phyloP scores from a whole-genome alignment of 805 yeast genomes.

The Candida maltosa region DNA sequence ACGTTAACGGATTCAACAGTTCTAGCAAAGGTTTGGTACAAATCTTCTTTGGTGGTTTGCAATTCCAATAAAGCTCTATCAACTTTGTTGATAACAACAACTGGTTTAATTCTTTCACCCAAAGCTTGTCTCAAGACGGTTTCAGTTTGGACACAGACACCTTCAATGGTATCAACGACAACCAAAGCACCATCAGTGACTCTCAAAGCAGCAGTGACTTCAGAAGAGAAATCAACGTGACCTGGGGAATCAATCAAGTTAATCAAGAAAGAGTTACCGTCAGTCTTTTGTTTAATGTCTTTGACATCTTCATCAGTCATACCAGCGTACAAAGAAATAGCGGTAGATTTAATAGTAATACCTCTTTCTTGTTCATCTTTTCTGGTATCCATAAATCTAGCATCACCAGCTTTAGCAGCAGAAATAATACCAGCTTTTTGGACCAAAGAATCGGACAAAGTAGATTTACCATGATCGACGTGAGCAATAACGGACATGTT shows the following conservation, averaged over 20 bases:
- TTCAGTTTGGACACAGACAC: constrained; percentile 99
- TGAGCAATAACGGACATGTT: constrained; percentile 99
- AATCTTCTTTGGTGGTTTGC: constrained; percentile 98
- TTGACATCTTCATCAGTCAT: constrained; percentile 81
- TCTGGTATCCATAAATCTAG: constrained; percentile 99
- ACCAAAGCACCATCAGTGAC: constrained; percentile 99
- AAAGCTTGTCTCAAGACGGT: constrained; percentile 98
- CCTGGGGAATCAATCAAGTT: constrained; percentile 99
- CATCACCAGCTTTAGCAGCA: constrained; percentile 99
- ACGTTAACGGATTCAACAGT: constrained; percentile 99
- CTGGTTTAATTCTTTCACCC: constrained; percentile 99
- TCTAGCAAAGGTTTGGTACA: constrained; percentile 97
- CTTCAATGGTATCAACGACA: constrained; percentile 98
- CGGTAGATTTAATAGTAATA: constrained; percentile 98
- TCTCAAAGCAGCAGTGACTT: constrained; percentile 99
- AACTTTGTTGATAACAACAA: constrained; percentile 97
- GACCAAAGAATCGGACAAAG: constrained; percentile 98
- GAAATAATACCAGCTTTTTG: constrained; percentile 99
- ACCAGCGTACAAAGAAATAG: constrained; percentile 91
- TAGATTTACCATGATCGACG: constrained; percentile 99
- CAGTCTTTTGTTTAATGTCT: constrained; percentile 89
- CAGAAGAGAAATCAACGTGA: constrained; percentile 99
- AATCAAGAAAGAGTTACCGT: constrained; percentile 91
- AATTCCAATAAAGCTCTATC: constrained; percentile 99
- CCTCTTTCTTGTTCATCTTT: constrained; percentile 99